A percentile compares a stretch with the other conserved stretches of the same genome.
Evolutionary conservation across 257 asterid genomes (phyloP).

Genomic region (Solanum etuberosum): DNA sequence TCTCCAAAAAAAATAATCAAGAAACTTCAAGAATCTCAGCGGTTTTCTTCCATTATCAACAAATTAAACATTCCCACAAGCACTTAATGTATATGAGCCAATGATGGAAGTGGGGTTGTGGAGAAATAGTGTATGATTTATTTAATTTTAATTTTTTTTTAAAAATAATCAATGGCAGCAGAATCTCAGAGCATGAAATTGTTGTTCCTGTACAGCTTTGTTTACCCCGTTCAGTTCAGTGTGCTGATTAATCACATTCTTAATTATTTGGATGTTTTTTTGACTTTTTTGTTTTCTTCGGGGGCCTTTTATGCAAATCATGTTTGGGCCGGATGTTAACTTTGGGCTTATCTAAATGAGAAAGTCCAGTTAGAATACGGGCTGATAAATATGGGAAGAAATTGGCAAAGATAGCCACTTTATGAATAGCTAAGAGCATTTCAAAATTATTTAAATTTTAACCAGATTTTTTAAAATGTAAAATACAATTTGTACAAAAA

Average conservation of each 20-base stretch:
- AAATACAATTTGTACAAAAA: background rate
- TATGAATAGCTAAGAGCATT: background rate
- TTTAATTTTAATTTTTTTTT: background rate
- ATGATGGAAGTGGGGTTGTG: background rate
- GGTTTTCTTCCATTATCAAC: background rate
- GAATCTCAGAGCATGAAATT: background rate
- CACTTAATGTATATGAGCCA: background rate
- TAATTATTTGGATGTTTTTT: background rate
- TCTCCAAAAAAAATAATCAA: constrained; percentile 6
- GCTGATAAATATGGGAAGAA: background rate
- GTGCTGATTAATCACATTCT: background rate
- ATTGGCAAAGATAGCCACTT: background rate
- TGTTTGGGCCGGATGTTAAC: background rate
- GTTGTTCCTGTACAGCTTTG: background rate
- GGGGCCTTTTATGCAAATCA: background rate
- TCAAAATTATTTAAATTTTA: background rate
- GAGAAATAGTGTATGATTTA: background rate
- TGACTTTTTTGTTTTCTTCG: background rate
- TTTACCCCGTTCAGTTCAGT: background rate
- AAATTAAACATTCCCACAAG: background rate
- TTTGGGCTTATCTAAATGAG: background rate
- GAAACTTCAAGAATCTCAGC: background rate
- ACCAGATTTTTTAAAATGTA: background rate
- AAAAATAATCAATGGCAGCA: background rate
- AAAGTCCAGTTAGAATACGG: background rate